A percentile compares a stretch with the other conserved stretches of the same genome.
Conservation (phyloP, 768 basidiomycete genomes). For the Cystofilobasidium ferigula region DNA sequence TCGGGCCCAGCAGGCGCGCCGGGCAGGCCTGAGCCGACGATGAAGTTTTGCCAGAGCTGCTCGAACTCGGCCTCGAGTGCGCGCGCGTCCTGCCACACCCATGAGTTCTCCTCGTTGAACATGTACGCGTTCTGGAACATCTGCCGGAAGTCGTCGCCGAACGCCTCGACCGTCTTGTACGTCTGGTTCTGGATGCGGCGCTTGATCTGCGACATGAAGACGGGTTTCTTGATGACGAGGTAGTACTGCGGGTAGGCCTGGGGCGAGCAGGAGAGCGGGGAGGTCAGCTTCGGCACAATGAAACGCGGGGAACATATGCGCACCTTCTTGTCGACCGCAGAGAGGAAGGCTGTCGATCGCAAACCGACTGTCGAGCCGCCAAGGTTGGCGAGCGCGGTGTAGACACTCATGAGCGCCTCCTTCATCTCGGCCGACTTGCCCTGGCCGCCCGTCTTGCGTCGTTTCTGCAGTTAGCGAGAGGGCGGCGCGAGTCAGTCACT, state of each 20-base stretch:
- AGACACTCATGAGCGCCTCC: conserved; percentile 31
- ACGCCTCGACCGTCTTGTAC: conserved; percentile 27
- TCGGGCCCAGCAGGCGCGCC: conserved; percentile 6
- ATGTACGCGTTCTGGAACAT: conserved; percentile 91
- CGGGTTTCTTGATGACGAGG: conserved; percentile 72
- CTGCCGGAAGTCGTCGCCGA: conserved; percentile 41
- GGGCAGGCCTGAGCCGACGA: conserved; percentile 11
- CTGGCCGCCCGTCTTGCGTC: conserved; percentile 57
- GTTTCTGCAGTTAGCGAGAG: conserved; percentile 52
- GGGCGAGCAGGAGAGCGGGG: conserved; percentile 12
- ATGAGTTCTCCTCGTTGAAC: conserved; percentile 89
- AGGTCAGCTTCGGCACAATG: conserved; percentile 25
- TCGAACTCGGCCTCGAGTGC: conserved; percentile 33
- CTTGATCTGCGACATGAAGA: conserved; percentile 73
- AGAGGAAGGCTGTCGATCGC: conserved; percentile 35
- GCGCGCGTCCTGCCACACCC: conserved; percentile 87
- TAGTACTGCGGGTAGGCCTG: conserved; percentile 91
- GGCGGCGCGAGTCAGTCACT: conserved; percentile 16
- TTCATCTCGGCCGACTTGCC: conserved; percentile 12
- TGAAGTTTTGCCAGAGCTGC: conserved; percentile 10
- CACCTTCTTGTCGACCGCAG: conserved; percentile 38
- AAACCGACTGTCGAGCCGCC: conserved; percentile 31
- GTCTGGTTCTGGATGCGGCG: conserved; percentile 43
- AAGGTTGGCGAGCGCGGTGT: conserved; percentile 31
- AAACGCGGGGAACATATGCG: conserved; percentile 28